These are phyloP conservation scores for Porphyrellus cyaneotinctus DNA, from an alignment of 768 basidiomycete genomes.

Conservation along the genomic window DNA sequence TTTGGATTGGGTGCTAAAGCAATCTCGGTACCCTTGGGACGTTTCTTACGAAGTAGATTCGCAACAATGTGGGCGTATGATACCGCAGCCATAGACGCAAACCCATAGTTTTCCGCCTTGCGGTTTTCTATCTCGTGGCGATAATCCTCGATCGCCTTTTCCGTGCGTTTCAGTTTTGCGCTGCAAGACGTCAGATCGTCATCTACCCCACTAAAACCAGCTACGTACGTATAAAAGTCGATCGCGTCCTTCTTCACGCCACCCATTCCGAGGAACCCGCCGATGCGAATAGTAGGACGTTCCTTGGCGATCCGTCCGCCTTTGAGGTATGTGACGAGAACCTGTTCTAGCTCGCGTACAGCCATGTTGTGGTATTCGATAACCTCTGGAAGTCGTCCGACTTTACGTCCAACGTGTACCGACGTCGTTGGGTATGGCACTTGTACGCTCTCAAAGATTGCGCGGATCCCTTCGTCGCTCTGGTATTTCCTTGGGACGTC, in stretches of 20 bases:
- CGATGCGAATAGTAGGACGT: slow-evolving; percentile 75
- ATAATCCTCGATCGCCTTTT: slow-evolving; percentile 68
- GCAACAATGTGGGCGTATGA: slow-evolving; percentile 88
- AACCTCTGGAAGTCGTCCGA: slow-evolving; percentile 84
- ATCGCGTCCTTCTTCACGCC: slow-evolving; percentile 88
- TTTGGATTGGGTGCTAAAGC: slow-evolving; percentile 83
- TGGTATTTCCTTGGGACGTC: slow-evolving; percentile 78
- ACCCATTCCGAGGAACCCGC: slow-evolving; percentile 78
- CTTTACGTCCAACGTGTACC: slow-evolving; percentile 82
- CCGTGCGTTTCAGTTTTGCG: slow-evolving; percentile 54
- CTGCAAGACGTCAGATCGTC: slow-evolving; percentile 22
- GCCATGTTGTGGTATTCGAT: slow-evolving; percentile 90
- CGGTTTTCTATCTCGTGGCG: slow-evolving; percentile 67
- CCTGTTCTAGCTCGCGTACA: slow-evolving; percentile 88
- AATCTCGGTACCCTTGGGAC: slow-evolving; percentile 68
- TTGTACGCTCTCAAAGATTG: slow-evolving; percentile 67
- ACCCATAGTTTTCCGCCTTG: slow-evolving; percentile 87
- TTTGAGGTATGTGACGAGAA: slow-evolving; percentile 88
- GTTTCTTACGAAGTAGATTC: slow-evolving; percentile 60
- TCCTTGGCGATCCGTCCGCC: slow-evolving; percentile 74
- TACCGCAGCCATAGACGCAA: slow-evolving; percentile 85
- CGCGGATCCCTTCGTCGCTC: slow-evolving; percentile 78
- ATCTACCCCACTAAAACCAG: neutral
- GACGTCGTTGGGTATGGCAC: slow-evolving; percentile 90
- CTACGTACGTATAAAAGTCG: slow-evolving; percentile 82